phyloP scores from a whole-genome alignment of 768 basidiomycete species.

The Hebeloma cylindrosporum region DNA sequence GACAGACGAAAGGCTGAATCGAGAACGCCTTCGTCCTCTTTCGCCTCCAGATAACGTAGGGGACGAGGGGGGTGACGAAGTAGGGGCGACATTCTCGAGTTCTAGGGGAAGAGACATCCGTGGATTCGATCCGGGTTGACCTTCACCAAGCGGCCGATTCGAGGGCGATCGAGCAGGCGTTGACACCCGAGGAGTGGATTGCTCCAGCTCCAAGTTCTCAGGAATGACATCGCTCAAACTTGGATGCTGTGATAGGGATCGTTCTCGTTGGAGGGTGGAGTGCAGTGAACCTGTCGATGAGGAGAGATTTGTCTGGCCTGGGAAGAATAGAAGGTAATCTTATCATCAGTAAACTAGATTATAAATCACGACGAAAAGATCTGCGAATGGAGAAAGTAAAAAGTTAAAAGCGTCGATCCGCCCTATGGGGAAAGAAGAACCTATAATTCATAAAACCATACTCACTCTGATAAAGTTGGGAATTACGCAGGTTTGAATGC shows the following conservation, averaged over 20 bases:
- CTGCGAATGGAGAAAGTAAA: background rate
- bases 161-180: background rate
- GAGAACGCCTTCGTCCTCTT: conserved; percentile 29
- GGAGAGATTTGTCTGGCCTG: conserved; percentile 14
- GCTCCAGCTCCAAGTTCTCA: conserved; percentile 22
- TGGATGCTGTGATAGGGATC: conserved; percentile 39
- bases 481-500: conserved; percentile 29
- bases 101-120: background rate
- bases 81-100: conserved; percentile 1
- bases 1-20: conserved; percentile 55
- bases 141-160: no score
- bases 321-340: no score
- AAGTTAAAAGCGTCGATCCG: no score
- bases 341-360: no score
- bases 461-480: no score
- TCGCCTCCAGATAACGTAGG: conserved; percentile 3
- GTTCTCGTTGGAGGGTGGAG: conserved; percentile 19
- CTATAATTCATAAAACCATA: no score
- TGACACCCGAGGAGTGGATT: conserved; percentile 12
- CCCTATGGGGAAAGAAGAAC: no score
- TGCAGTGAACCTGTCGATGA: conserved; percentile 10
- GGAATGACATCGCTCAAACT: conserved; percentile 39
- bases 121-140: background rate
- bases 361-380: background rate
- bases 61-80: conserved; percentile 1